Evolutionary conservation across 2,329 filamentous ascomycete genomes (phyloP).

Genomic region (Ilyonectria robusta): DNA sequence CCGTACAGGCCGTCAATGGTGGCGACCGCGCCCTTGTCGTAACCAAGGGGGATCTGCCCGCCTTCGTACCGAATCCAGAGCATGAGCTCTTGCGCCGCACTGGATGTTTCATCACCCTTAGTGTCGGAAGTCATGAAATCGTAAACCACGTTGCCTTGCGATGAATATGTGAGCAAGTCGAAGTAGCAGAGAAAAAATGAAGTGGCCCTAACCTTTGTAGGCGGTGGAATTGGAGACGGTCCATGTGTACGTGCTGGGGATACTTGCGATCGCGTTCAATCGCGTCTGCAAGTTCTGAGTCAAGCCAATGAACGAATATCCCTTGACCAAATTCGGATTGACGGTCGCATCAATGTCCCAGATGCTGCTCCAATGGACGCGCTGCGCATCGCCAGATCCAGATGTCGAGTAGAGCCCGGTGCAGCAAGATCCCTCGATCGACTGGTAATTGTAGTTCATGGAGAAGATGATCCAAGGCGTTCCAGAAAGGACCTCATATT

Average conservation of each 20-base stretch:
- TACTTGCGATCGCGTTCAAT: conserved; percentile 29
- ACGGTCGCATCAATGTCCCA: conserved; percentile 32
- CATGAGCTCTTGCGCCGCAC: conserved; percentile 36
- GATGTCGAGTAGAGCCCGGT: conserved; percentile 29
- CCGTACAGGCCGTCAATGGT: conserved; percentile 35
- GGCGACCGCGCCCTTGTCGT: conserved; percentile 31
- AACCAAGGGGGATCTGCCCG: conserved; percentile 35
- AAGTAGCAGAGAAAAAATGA: not conserved
- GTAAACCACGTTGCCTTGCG: conserved; percentile 34
- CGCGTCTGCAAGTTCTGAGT: conserved; percentile 31
- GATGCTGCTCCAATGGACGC: conserved; percentile 33
- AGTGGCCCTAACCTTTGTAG: conserved; percentile 31
- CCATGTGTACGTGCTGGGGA: conserved; percentile 31
- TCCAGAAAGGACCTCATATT: conserved; percentile 31
- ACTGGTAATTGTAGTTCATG: conserved; percentile 40
- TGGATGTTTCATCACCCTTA: conserved; percentile 32
- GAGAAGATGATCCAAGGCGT: conserved; percentile 39
- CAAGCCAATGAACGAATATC: conserved; percentile 37
- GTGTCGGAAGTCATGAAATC: conserved; percentile 40
- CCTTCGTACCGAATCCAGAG: conserved; percentile 36
- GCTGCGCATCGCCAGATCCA: conserved; percentile 17
- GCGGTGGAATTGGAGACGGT: conserved; percentile 27
- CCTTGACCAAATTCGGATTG: conserved; percentile 32
- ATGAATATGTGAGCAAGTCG: not conserved
- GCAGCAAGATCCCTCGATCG: conserved; percentile 34